Percentiles rank a stretch among this genome's conserved stretches.
Evolutionary conservation across 2,329 filamentous ascomycete species (phyloP).

Genomic region (Hysterium pulicare): DNA sequence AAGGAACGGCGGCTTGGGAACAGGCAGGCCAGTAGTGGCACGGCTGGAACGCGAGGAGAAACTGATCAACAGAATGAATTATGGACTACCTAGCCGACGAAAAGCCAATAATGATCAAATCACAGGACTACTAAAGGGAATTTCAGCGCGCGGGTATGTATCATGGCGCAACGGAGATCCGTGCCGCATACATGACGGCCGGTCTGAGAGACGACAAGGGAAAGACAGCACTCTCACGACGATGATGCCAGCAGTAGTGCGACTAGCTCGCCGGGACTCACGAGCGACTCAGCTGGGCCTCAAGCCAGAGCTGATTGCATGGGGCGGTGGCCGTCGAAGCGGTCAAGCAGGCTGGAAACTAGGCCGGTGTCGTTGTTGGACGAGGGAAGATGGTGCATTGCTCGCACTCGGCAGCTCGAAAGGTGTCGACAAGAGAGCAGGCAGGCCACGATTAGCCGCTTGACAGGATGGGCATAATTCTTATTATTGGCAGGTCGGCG

Average conservation of each 20-base stretch:
- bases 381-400: slow-evolving; percentile 23
- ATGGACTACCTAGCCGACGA: slow-evolving; percentile 29
- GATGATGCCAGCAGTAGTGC: slow-evolving; percentile 30
- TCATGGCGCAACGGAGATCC: slow-evolving; percentile 41
- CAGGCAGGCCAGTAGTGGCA: slow-evolving; percentile 36
- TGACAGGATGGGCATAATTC: slow-evolving; percentile 19
- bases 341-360: slow-evolving; percentile 21
- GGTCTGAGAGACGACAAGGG: slow-evolving; percentile 4
- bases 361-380: slow-evolving; percentile 24
- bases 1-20: slow-evolving; percentile 33
- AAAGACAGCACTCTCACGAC: slow-evolving; percentile 14
- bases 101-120: slow-evolving; percentile 32
- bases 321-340: slow-evolving; percentile 25
- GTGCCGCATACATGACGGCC: slow-evolving; percentile 22
- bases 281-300: slow-evolving; percentile 32
- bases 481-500: slow-evolving; percentile 18
- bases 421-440: not conserved
- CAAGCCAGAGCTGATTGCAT: slow-evolving; percentile 27
- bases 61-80: slow-evolving; percentile 29
- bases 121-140: slow-evolving; percentile 24
- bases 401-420: not conserved
- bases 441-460: slow-evolving; percentile 32
- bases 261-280: slow-evolving; percentile 23
- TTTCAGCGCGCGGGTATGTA: slow-evolving; percentile 36
- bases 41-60: slow-evolving; percentile 35